A percentile compares a stretch with the other conserved stretches of the same genome.
Conservation (phyloP, 192 early-diverging fungal species). For the Rhizophagus sp. region DNA sequence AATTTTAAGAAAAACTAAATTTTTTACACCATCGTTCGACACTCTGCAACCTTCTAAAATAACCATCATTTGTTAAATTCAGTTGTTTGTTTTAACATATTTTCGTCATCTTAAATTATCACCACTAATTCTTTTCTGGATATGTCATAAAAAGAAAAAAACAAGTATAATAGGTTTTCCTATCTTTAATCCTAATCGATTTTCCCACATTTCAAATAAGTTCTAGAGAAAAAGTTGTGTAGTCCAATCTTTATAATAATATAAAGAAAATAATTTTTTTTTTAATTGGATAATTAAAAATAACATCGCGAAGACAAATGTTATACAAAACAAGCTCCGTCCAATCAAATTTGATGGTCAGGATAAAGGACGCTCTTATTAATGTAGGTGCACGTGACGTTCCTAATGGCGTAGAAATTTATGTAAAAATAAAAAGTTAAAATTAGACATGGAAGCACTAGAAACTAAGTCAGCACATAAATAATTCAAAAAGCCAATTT, state of each 20-base stretch:
- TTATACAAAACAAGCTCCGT: too few species aligned
- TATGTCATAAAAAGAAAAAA: slow-evolving; percentile 15
- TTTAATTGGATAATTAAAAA: not conserved
- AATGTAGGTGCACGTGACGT: too few species aligned
- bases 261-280: not conserved
- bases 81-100: not conserved
- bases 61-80: not conserved
- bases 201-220: not conserved
- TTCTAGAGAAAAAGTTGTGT: not conserved
- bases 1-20: not conserved
- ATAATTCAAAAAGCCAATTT: too few species aligned
- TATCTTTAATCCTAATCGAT: not conserved
- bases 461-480: too few species aligned
- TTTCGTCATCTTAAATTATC: not conserved
- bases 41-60: slow-evolving; percentile 13
- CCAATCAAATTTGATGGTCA: too few species aligned
- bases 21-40: not conserved
- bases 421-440: too few species aligned
- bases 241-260: not conserved
- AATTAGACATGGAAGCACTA: too few species aligned
- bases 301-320: too few species aligned
- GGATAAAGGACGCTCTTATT: too few species aligned
- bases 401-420: too few species aligned
- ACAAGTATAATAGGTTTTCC: not conserved
- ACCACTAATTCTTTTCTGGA: not conserved